Conservation (phyloP, 208 protist species). For the Plasmodiophora brassicae region DNA sequence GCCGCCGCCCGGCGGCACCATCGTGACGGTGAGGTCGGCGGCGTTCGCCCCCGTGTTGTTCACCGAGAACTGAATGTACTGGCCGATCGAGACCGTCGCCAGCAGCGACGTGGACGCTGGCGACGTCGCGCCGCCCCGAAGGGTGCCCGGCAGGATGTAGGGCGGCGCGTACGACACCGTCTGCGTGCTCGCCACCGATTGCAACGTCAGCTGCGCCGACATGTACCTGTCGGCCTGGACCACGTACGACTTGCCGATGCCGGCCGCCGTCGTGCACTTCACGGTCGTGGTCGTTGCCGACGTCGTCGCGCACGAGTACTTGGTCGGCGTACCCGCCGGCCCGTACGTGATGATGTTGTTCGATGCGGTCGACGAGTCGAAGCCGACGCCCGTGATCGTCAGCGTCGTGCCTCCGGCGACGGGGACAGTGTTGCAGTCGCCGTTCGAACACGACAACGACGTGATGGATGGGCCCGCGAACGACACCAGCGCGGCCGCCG, state of each 20-base stretch:
- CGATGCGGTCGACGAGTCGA: background rate
- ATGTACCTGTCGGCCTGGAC: background rate
- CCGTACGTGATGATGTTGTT: conserved; percentile 5
- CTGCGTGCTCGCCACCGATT: background rate
- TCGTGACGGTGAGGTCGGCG: background rate
- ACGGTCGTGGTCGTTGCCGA: background rate
- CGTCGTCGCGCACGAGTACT: background rate
- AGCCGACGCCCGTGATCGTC: background rate
- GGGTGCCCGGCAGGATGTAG: background rate
- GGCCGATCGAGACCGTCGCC: background rate
- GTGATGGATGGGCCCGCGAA: background rate
- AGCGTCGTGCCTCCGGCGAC: background rate
- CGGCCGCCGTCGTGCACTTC: background rate
- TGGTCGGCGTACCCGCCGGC: background rate
- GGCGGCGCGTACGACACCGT: background rate
- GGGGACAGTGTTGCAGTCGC: background rate
- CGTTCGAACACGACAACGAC: background rate
- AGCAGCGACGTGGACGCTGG: background rate
- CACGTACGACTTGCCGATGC: background rate
- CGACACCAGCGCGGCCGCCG: background rate
- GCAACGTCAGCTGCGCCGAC: background rate
- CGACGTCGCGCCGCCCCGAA: background rate
- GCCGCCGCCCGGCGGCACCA: background rate
- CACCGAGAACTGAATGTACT: background rate
- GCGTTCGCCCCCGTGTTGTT: background rate